Percentiles rank a stretch among this genome's conserved stretches.
phyloP scores from a whole-genome alignment of 192 early-diverging fungal genomes.

The Spinellus fusiger region DNA sequence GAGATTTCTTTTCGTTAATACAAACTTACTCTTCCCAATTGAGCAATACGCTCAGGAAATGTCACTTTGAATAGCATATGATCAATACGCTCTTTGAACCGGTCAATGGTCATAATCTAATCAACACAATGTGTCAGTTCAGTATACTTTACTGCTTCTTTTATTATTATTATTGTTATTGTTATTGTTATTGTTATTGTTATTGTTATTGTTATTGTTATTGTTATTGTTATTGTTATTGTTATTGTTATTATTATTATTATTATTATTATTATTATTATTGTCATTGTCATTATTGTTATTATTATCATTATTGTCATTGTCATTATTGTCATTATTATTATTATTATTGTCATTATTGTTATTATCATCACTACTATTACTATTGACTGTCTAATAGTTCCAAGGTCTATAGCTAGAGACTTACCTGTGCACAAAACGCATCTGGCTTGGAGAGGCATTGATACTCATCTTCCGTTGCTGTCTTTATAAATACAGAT shows the following conservation, averaged over 20 bases:
- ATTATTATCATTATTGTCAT: background rate
- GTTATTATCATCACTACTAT: no score
- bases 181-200: background rate
- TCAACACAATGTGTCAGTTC: background rate
- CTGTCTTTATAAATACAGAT: slow-evolving; percentile 57
- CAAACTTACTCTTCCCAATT: slow-evolving; percentile 47
- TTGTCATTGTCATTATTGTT: no score
- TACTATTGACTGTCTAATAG: no score
- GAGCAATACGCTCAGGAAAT: slow-evolving; percentile 58
- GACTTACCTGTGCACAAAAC: slow-evolving; percentile 59
- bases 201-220: no score
- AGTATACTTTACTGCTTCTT: background rate
- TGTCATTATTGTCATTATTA: no score
- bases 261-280: no score
- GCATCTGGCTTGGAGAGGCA: slow-evolving; percentile 62
- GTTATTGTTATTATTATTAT: no score
- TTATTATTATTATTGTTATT: slow-evolving; percentile 1
- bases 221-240: no score
- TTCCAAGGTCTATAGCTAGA: background rate
- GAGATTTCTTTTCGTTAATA: background rate
- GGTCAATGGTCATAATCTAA: slow-evolving; percentile 70
- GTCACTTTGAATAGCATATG: slow-evolving; percentile 60
- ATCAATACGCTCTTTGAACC: slow-evolving; percentile 71
- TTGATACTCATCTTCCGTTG: slow-evolving; percentile 52
- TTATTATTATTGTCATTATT: no score